These are phyloP conservation scores for Herpetomonas samuelpessoai DNA, from an alignment of 208 protist genomes.

Conservation along the genomic window DNA sequence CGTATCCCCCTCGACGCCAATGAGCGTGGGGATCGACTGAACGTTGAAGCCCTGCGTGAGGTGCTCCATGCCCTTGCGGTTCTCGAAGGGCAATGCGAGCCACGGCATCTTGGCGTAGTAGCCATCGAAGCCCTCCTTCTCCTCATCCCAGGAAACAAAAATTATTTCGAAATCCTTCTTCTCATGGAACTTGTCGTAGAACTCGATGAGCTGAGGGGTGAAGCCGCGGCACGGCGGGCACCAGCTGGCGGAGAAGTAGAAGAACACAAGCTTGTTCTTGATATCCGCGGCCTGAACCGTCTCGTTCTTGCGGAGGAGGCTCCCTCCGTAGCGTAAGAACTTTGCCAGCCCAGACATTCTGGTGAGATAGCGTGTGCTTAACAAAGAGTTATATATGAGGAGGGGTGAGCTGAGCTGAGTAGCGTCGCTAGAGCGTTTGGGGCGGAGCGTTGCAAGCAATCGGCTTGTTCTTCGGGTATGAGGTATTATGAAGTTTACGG, in stretches of 20 bases:
- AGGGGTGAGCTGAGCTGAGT: no score
- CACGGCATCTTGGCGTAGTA: slow-evolving; percentile 89
- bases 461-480: no score
- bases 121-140: slow-evolving; percentile 51
- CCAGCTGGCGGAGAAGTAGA: slow-evolving; percentile 94
- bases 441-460: no score
- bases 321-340: background rate
- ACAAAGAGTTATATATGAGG: no score
- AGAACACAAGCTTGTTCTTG: slow-evolving; percentile 54
- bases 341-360: background rate
- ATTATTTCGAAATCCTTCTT: slow-evolving; percentile 88
- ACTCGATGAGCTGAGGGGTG: slow-evolving; percentile 82
- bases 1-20: slow-evolving; percentile 71
- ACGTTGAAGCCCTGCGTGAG: slow-evolving; percentile 59
- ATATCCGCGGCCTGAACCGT: background rate
- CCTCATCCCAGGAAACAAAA: slow-evolving; percentile 80
- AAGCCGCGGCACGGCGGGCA: slow-evolving; percentile 92
- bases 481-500: no score
- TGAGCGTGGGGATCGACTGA: slow-evolving; percentile 74
- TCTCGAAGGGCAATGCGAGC: slow-evolving; percentile 66
- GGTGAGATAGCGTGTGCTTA: no score
- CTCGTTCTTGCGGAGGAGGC: background rate
- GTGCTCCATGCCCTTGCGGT: slow-evolving; percentile 32
- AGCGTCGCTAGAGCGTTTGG: no score
- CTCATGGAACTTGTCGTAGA: slow-evolving; percentile 74